Evolutionary conservation across 768 basidiomycete species (phyloP).

Genomic region (Kwoniella dendrophila): DNA sequence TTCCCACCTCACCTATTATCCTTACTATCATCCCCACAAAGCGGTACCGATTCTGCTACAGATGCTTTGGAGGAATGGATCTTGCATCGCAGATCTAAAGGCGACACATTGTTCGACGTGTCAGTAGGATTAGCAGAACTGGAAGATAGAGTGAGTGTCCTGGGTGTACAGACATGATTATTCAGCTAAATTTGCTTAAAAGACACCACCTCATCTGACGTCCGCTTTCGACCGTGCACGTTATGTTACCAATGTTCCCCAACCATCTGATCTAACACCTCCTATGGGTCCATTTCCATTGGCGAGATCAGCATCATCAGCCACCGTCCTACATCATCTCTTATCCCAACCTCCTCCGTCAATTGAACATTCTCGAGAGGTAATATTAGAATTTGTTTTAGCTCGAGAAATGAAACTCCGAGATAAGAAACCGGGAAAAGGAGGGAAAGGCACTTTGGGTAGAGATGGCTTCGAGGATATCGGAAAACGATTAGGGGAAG

Average conservation of each 20-base stretch:
- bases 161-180: not conserved
- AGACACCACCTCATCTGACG: slow-evolving; percentile 41
- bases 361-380: slow-evolving; percentile 51
- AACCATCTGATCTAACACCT: slow-evolving; percentile 52
- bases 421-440: slow-evolving; percentile 44
- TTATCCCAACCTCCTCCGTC: slow-evolving; percentile 43
- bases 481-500: slow-evolving; percentile 35
- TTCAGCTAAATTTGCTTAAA: not conserved
- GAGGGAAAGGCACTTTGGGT: slow-evolving; percentile 52
- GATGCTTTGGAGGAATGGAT: slow-evolving; percentile 56
- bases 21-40: slow-evolving; percentile 15
- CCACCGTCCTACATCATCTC: slow-evolving; percentile 47
- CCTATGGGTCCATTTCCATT: slow-evolving; percentile 48
- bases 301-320: slow-evolving; percentile 40
- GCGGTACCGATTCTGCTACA: slow-evolving; percentile 32
- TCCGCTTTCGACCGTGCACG: slow-evolving; percentile 46
- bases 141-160: slow-evolving; percentile 45
- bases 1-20: slow-evolving; percentile 24
- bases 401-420: slow-evolving; percentile 40
- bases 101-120: slow-evolving; percentile 51
- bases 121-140: slow-evolving; percentile 51
- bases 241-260: slow-evolving; percentile 49
- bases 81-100: slow-evolving; percentile 39
- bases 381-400: slow-evolving; percentile 51
- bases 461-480: slow-evolving; percentile 48